phyloP scores from a whole-genome alignment of 2,329 filamentous ascomycete species.

The Hypoxylon sp. region DNA sequence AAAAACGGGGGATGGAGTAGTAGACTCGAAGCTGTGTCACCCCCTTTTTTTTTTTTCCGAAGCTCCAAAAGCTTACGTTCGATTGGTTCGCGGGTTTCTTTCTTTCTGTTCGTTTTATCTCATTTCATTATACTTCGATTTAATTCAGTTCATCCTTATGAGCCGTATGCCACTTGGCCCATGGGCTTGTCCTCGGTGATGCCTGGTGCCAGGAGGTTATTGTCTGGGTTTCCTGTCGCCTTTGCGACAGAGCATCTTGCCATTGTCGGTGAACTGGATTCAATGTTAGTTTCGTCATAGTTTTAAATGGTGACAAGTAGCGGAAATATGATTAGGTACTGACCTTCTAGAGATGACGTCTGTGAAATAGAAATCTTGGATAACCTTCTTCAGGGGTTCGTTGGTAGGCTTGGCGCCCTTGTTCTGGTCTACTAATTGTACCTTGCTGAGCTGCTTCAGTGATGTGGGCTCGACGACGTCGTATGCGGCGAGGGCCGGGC shows the following conservation, averaged over 20 bases:
- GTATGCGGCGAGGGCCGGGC: slow-evolving; percentile 86
- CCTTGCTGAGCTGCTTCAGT: slow-evolving; percentile 80
- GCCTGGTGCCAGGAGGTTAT: slow-evolving; percentile 80
- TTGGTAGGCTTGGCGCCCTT: slow-evolving; percentile 81
- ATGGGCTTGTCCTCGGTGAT: slow-evolving; percentile 69
- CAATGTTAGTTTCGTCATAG: slow-evolving; percentile 30
- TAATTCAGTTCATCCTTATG: too few species aligned
- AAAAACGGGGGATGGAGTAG: slow-evolving; percentile 1
- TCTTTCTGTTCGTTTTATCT: too few species aligned
- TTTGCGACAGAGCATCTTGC: slow-evolving; percentile 95
- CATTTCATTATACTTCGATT: too few species aligned
- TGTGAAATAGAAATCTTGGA: slow-evolving; percentile 98
- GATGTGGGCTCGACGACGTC: slow-evolving; percentile 88
- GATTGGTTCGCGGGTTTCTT: slow-evolving; percentile 33
- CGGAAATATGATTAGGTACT: slow-evolving; percentile 47
- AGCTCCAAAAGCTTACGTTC: slow-evolving; percentile 11
- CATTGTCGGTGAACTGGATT: slow-evolving; percentile 92
- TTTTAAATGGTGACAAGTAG: slow-evolving; percentile 31
- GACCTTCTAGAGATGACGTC: slow-evolving; percentile 96
- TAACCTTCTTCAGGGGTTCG: slow-evolving; percentile 80
- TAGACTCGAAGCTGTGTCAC: slow-evolving; percentile 10
- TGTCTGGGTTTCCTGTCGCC: slow-evolving; percentile 79
- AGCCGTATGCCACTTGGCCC: slow-evolving; percentile 68
- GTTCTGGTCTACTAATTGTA: slow-evolving; percentile 96
- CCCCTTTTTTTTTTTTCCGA: too few species aligned